Base-by-base conservation (phyloP, 164 flowering plant species). In the Nymphaea colorata region DNA sequence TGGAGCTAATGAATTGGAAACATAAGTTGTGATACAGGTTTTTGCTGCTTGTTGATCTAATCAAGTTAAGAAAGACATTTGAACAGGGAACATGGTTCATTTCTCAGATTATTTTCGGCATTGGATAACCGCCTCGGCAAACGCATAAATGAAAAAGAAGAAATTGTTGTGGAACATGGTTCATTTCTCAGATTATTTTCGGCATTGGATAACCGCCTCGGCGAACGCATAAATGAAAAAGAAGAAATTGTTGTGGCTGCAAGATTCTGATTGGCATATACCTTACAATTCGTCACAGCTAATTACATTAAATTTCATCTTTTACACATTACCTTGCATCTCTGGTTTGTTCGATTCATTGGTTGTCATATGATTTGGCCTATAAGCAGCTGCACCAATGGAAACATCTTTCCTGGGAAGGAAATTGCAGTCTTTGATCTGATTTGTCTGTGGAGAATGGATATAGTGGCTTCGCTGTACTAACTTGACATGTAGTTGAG, bases 1-100 rank as follows among this genome's bases (percentile, higher is more conserved):
- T 41, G 70, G 77, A 70, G 76, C 89, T 85, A 84, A 85, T 84
- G 81, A 79, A 80, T 81, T 87, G 79, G 69, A 53, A 65, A 68
- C 75, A 70, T 74, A 77, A 81, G 81, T 51, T 51, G 8, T 51
- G 57, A 51, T 79, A 85, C 92, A 85, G 89, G 92, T 81, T 72
- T 59, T 55, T 71, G 74, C 69, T 60, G 45, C 76, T 59, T 71
- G 62, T 78, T 72, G 72, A 68, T 81, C 74, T 81, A 85, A 85
- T 84, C 79, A 69, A 67, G 76, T 66, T 76, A 82, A 85, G 64
- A 71, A 81, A 71, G 83, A 75, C 59, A 68, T 67, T 71, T 72
- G 78, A 75, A 80, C 80, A 67, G 77, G 81, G 69, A 69, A 59
- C 80, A 76, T 67, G 75, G 77, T 78, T 78, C 78, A 77, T 72